Percentiles rank a stretch among this genome's conserved stretches.
Evolutionary conservation across 2,329 filamentous ascomycete species (phyloP).

Genomic region (Cladophialophora exuberans): DNA sequence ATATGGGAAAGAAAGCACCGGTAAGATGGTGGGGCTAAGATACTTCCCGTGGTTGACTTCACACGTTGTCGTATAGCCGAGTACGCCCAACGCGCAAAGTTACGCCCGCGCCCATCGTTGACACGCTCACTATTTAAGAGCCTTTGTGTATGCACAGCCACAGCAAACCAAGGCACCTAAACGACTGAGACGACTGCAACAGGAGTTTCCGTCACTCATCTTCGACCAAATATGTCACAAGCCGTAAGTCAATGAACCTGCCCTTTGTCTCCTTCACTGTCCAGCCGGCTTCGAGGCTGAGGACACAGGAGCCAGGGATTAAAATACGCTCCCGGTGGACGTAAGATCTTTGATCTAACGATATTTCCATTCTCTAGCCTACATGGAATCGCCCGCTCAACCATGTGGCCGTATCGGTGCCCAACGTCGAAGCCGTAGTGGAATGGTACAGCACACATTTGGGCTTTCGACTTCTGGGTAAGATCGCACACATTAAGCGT

Average conservation of each 20-base stretch:
- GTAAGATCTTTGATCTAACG: not conserved
- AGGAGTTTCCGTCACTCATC: not conserved
- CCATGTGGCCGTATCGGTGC: constrained; percentile 19
- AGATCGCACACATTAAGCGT: constrained; percentile 37
- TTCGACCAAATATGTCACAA: not conserved
- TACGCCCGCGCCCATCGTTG: not conserved
- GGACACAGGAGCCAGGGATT: not conserved
- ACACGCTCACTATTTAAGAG: not conserved
- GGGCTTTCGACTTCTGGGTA: constrained; percentile 31
- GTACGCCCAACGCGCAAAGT: not conserved
- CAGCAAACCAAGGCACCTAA: not conserved
- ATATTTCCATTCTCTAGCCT: not conserved
- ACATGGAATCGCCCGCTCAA: constrained; percentile 13
- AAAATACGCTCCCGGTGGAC: not conserved
- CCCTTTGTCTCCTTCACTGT: not conserved
- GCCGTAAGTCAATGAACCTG: not conserved
- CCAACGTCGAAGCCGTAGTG: constrained; percentile 15
- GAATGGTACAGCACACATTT: constrained; percentile 16
- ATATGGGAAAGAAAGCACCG: not conserved
- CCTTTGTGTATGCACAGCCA: not conserved
- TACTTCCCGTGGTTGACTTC: not conserved
- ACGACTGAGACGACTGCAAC: not conserved
- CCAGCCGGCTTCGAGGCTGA: not conserved
- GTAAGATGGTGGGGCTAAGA: not conserved
- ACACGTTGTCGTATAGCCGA: constrained; percentile 6